These are phyloP conservation scores for Aspergillus sclerotialis DNA, from an alignment of 2,329 filamentous ascomycete species.

Conservation along the genomic window DNA sequence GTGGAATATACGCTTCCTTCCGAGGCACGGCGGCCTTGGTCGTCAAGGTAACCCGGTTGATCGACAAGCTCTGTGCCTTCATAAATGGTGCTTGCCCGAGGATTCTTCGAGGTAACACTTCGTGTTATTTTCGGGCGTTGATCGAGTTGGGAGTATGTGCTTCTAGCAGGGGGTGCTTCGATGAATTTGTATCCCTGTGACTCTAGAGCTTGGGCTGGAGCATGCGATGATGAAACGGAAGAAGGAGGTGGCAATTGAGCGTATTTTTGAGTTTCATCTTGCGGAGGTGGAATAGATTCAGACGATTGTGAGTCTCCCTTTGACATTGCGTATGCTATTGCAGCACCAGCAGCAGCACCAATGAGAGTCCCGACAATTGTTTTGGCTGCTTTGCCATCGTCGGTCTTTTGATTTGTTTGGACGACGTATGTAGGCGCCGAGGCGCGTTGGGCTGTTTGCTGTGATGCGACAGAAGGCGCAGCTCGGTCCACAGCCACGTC, in stretches of 20 bases:
- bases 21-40: slow-evolving; percentile 27
- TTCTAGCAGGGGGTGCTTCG: slow-evolving; percentile 21
- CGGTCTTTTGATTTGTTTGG: slow-evolving; percentile 19
- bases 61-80: slow-evolving; percentile 29
- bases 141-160: slow-evolving; percentile 21
- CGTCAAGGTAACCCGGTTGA: slow-evolving; percentile 19
- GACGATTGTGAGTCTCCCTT: slow-evolving; percentile 45
- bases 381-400: slow-evolving; percentile 45
- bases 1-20: slow-evolving; percentile 31
- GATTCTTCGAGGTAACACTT: slow-evolving; percentile 33
- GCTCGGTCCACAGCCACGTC: slow-evolving; percentile 13
- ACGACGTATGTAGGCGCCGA: slow-evolving; percentile 18
- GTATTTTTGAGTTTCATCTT: slow-evolving; percentile 18
- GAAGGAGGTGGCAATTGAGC: slow-evolving; percentile 12
- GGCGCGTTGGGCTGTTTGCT: slow-evolving; percentile 12
- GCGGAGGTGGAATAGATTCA: slow-evolving; percentile 15
- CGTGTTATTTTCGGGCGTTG: slow-evolving; percentile 25
- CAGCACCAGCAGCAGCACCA: slow-evolving; percentile 70
- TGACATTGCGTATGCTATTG: slow-evolving; percentile 67
- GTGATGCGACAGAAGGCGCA: slow-evolving; percentile 13
- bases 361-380: slow-evolving; percentile 68
- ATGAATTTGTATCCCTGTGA: slow-evolving; percentile 24
- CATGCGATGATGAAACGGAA: slow-evolving; percentile 15
- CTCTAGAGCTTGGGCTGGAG: slow-evolving; percentile 15
- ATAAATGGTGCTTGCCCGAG: slow-evolving; percentile 34